These are phyloP conservation scores for Hypoxylon sp. DNA, from an alignment of 2,329 filamentous ascomycete species.

Conservation along the genomic window DNA sequence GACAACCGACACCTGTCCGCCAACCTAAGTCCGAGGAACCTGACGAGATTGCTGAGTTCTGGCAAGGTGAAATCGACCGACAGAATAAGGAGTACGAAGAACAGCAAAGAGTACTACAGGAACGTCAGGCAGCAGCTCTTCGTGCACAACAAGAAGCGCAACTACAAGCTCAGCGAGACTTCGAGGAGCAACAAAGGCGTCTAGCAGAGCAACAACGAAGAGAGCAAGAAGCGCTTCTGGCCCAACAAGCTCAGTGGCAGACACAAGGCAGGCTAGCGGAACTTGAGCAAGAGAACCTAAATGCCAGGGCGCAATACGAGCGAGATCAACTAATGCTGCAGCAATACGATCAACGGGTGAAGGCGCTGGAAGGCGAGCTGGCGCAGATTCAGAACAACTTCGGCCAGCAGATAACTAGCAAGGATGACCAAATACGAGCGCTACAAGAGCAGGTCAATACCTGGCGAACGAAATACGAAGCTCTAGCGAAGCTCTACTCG, in stretches of 20 bases:
- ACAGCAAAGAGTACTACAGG: conserved; percentile 89
- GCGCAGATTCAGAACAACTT: conserved; percentile 85
- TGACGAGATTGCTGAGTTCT: conserved; percentile 97
- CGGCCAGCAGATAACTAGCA: conserved; percentile 87
- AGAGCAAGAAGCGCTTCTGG: conserved; percentile 89
- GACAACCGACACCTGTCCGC: conserved; percentile 77
- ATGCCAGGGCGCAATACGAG: conserved; percentile 94
- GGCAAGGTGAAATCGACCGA: conserved; percentile 91
- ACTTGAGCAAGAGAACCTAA: conserved; percentile 93
- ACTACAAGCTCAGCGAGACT: conserved; percentile 90
- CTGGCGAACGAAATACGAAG: conserved; percentile 97
- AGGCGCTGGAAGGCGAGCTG: conserved; percentile 90
- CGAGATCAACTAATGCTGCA: conserved; percentile 97
- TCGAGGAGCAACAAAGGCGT: conserved; percentile 92
- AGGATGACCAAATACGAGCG: conserved; percentile 93
- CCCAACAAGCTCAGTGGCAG: conserved; percentile 92
- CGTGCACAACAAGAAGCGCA: conserved; percentile 86
- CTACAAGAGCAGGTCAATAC: conserved; percentile 98
- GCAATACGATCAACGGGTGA: conserved; percentile 95
- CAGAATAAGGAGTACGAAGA: conserved; percentile 97
- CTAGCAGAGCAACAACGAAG: conserved; percentile 90
- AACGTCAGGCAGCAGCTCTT: conserved; percentile 86
- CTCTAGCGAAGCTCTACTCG: conserved; percentile 95
- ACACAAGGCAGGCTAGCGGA: conserved; percentile 97
- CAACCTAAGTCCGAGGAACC: conserved; percentile 82